Evolutionary conservation across 2,329 filamentous ascomycete genomes (phyloP).

Genomic region (Rutstroemia sp.): DNA sequence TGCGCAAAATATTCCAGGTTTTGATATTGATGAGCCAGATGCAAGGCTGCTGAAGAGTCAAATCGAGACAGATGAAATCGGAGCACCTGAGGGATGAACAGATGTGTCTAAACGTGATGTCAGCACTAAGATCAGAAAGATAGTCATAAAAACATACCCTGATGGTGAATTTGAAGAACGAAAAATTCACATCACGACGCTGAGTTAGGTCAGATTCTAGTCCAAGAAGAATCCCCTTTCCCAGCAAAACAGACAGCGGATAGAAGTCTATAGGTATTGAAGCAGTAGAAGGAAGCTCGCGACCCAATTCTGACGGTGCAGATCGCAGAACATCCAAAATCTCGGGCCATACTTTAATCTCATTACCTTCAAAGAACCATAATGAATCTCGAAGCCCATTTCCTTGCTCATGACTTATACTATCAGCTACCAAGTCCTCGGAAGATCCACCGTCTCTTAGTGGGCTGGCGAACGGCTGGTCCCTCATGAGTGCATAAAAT

Average conservation of each 20-base stretch:
- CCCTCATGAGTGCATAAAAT: constrained; percentile 87
- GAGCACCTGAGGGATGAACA: constrained; percentile 85
- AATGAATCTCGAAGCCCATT: constrained; percentile 67
- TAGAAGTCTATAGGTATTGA: constrained; percentile 90
- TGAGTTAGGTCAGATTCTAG: constrained; percentile 93
- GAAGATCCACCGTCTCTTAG: constrained; percentile 11
- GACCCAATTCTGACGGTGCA: constrained; percentile 54
- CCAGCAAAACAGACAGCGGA: constrained; percentile 77
- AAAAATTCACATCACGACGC: constrained; percentile 83
- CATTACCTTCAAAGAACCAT: constrained; percentile 87
- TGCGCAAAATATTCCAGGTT: constrained; percentile 88
- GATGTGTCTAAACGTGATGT: constrained; percentile 60
- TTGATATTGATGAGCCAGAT: constrained; percentile 77
- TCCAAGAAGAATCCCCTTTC: constrained; percentile 83
- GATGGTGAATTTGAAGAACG: constrained; percentile 80
- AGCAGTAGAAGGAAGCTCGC: constrained; percentile 67
- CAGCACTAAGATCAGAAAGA: constrained; percentile 5
- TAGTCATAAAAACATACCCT: constrained; percentile 51
- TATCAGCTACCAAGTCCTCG: constrained; percentile 12
- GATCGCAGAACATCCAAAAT: constrained; percentile 75
- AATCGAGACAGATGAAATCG: constrained; percentile 70
- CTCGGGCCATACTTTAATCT: constrained; percentile 83
- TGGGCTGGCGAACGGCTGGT: constrained; percentile 49
- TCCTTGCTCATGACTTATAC: constrained; percentile 18
- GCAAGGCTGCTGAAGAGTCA: constrained; percentile 72